Conservation (phyloP, 2,329 filamentous ascomycete genomes). For the Calonectria pseudoturangicola region DNA sequence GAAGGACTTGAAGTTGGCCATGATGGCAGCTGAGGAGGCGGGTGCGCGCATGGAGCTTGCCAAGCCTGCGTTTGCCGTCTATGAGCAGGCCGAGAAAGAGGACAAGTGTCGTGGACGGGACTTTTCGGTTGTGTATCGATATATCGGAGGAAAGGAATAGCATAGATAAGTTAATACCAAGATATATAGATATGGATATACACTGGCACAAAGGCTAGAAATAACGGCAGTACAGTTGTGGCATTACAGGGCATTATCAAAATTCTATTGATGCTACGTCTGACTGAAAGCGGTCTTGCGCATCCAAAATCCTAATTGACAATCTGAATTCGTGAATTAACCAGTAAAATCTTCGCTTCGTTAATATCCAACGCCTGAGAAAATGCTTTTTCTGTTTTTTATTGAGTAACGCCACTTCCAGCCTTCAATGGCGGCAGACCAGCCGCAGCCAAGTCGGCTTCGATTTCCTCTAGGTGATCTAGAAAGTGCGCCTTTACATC, state of each 20-base stretch:
- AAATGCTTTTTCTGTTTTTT: neutral
- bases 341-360: neutral
- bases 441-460: conserved; percentile 29
- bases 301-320: neutral
- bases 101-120: conserved; percentile 81
- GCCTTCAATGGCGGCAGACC: conserved; percentile 19
- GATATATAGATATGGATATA: conserved; percentile 5
- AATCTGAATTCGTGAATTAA: neutral
- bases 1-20: conserved; percentile 85
- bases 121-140: conserved; percentile 88
- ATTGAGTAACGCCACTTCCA: neutral
- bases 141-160: conserved; percentile 74
- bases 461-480: conserved; percentile 33
- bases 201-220: too few relatives aligned
- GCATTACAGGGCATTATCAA: neutral
- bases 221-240: neutral
- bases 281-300: neutral
- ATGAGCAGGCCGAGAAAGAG: conserved; percentile 77
- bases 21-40: conserved; percentile 81
- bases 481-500: conserved; percentile 33
- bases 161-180: conserved; percentile 22
- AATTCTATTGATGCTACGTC: neutral
- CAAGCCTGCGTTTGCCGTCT: conserved; percentile 78
- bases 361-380: neutral
- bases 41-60: conserved; percentile 80